Evolutionary conservation across 2,329 filamentous ascomycete species (phyloP).

Genomic region (Lecanoromycetidae sp.): DNA sequence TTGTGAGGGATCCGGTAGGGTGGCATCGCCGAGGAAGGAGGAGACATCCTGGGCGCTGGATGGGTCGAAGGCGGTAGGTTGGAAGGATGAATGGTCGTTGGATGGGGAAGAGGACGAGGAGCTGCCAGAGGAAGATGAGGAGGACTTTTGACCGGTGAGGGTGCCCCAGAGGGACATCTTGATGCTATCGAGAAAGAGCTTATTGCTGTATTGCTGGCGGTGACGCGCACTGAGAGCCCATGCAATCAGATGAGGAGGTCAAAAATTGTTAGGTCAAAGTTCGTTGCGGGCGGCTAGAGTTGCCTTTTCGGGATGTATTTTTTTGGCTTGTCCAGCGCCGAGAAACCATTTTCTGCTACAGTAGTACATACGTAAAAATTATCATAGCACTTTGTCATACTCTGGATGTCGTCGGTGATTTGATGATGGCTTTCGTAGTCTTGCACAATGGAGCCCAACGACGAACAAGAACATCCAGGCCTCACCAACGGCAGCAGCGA

Average conservation of each 20-base stretch:
- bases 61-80: constrained; percentile 54
- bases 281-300: constrained; percentile 3
- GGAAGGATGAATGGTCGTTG: constrained; percentile 36
- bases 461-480: not conserved
- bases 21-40: constrained; percentile 66
- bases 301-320: not conserved
- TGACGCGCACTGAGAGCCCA: not conserved
- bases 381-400: no score
- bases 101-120: constrained; percentile 29
- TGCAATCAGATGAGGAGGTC: not conserved
- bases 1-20: constrained; percentile 73
- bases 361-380: no score
- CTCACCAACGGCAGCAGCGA: not conserved
- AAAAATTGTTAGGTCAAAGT: constrained; percentile 4
- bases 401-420: not conserved
- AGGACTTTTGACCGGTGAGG: constrained; percentile 46
- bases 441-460: not conserved
- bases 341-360: no score
- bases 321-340: not conserved
- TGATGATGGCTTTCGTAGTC: not conserved
- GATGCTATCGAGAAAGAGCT: not conserved
- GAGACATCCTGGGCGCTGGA: constrained; percentile 66
- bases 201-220: not conserved
- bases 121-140: constrained; percentile 23
- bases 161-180: constrained; percentile 49